Base-by-base conservation (phyloP, 345 rosid species). In the Dipteronia dyeriana region DNA sequence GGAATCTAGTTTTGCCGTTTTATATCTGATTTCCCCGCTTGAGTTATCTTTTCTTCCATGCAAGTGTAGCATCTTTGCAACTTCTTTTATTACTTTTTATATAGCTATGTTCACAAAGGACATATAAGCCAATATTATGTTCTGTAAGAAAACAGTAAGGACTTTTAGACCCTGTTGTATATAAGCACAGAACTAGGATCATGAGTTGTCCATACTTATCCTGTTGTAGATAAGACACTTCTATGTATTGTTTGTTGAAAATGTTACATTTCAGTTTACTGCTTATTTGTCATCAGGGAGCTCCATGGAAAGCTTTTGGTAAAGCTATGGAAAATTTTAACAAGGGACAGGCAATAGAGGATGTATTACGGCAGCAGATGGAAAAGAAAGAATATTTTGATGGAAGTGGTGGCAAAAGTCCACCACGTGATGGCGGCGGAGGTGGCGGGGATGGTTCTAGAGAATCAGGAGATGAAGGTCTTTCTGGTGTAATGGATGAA, bases 311-410 rank as follows among this genome's bases (percentile, higher is more conserved):
- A 74, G 84, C 90, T 38, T 76, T 87, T 29, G 87, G 85, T 75
- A 87, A 85, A 71, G 89, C 91, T 22, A 78, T 86, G 87, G 91
- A 86, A 75, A 81, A 86, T 72, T 75, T 80, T 25, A 66, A 76
- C 39, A 82, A 80, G 79, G 82, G 78, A 66, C 74, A 75, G 53
- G 89, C 94, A 0, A 59, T 92, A 14, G 97, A 90, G 85, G 92
- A 92, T 66, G 22, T 92, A 71, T 75, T 92, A 49, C 81, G 87
- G 38, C 85, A 88, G 72, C 95, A 89, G 87, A 89, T 91, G 9
- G 83, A 88, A n/a, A 91, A 86, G 79, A 78, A 85, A 71, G 91
- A 90, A 19, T 90, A 74, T 77, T 83, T 75, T 77, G 88, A 85
- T 54, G 84, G 85, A 66, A 85, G 84, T 43, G 79, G 85, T 19